phyloP scores from a whole-genome alignment of 1,284 basidiomycete genomes.

The Somion occarium region DNA sequence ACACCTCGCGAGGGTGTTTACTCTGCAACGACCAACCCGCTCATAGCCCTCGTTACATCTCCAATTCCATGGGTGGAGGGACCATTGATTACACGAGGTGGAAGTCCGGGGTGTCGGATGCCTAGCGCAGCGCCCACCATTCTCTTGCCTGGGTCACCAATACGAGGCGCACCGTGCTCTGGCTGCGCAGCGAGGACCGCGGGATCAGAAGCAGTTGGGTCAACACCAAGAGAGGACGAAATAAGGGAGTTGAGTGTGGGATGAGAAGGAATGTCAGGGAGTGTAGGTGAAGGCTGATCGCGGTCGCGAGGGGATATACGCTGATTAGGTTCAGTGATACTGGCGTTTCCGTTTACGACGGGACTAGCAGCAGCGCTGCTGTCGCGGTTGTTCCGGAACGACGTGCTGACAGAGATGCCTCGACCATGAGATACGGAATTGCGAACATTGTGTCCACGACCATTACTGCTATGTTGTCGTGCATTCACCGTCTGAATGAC shows the following conservation, averaged over 20 bases:
- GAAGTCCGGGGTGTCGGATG: constrained; percentile 68
- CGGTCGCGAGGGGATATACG: constrained; percentile 38
- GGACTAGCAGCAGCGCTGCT: constrained; percentile 26
- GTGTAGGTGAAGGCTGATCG: constrained; percentile 73
- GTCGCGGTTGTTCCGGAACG: constrained; percentile 51
- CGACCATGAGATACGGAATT: constrained; percentile 29
- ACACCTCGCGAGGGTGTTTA: constrained; percentile 30
- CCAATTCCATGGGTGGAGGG: constrained; percentile 58
- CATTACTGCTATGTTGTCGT: constrained; percentile 60
- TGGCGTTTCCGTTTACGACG: constrained; percentile 35
- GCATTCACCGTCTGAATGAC: constrained; percentile 89
- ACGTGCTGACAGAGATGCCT: constrained; percentile 53
- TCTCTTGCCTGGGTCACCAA: constrained; percentile 79
- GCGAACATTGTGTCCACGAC: constrained; percentile 65
- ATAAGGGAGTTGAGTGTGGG: constrained; percentile 80
- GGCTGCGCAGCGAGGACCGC: constrained; percentile 55
- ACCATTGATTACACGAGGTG: constrained; percentile 51
- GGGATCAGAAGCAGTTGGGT: constrained; percentile 46
- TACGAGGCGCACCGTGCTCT: constrained; percentile 43
- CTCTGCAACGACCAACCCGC: constrained; percentile 66
- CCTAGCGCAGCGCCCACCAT: constrained; percentile 82
- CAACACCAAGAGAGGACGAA: constrained; percentile 58
- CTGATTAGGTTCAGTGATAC: constrained; percentile 39
- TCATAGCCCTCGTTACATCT: constrained; percentile 76
- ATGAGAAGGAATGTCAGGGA: constrained; percentile 72